Base-by-base conservation (phyloP, 805 yeast species). In the Zygoascus tannicola region DNA sequence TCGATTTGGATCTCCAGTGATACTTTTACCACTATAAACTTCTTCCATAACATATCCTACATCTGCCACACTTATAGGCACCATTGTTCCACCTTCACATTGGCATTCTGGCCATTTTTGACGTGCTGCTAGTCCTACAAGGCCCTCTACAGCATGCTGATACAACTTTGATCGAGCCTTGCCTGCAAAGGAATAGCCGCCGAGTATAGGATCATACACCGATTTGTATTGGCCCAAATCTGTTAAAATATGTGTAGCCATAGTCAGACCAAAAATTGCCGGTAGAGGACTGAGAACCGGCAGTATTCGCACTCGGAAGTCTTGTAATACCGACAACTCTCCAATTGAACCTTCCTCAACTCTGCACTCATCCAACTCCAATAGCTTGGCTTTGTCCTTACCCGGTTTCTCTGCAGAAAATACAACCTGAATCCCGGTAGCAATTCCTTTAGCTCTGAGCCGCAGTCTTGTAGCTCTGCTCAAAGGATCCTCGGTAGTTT, bases 241-340 rank as follows among this genome's bases (percentile, higher is more conserved):
- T 1, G 94, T 83, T 30, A 92, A 64, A 19, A 92, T 68, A 65
- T 85, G 80, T 0, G 96, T 82, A 2, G 95, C 94, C 45, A 90
- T 74, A 0, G 95, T 76, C 39, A 92, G 71, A 1, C 97, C 99
- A 67, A 92, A 92, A 64, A 90, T 81, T 7, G 92, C 97, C 1
- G 99, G 99, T 81, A 92, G 78, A 0, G 98, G 85, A 2, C 98
- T 97, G 50, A 92, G 66, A 0, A 92, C 99, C 0, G 99, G 99
- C 45, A 92, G 70, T 38, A 92, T 90, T 54, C 99, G 73, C 8
- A 88, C 97, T 54, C 99, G 74, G 69, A 92, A 92, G 64, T 86
- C 87, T 55, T 77, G 80, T 51, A 92, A 64, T 1, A 95, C 94
- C 48, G 94, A 78, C 36, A 92, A 69, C 60, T 94, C 92, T 51